Evolutionary conservation across 441 rosid genomes (phyloP).

Genomic region (Mallotus repandus): DNA sequence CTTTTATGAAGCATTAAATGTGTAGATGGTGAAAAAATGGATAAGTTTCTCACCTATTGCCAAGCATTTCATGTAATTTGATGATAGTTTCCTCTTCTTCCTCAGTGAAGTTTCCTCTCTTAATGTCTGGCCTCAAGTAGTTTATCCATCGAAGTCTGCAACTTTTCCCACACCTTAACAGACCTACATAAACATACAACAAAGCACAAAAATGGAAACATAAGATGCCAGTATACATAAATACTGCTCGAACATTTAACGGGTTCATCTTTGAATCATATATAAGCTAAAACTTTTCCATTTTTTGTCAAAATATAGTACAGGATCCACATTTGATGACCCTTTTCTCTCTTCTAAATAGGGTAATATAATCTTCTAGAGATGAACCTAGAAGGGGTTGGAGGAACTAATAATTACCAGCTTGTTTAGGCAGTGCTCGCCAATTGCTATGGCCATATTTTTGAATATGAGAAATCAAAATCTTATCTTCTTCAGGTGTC

Average conservation of each 20-base stretch:
- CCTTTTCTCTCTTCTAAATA: neutral
- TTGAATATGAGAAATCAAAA: slow-evolving; percentile 34
- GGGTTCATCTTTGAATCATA: too few species aligned
- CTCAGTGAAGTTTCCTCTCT: slow-evolving; percentile 66
- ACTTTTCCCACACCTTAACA: slow-evolving; percentile 85
- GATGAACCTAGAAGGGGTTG: neutral
- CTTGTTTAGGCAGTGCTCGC: slow-evolving; percentile 42
- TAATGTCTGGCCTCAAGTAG: slow-evolving; percentile 71
- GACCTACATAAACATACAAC: slow-evolving; percentile 36
- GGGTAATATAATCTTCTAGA: neutral
- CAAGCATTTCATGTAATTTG: slow-evolving; percentile 57
- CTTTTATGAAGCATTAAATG: too few species aligned
- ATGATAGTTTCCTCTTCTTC: slow-evolving; percentile 88
- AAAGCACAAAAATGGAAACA: neutral
- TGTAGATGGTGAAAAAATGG: too few species aligned
- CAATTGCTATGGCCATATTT: slow-evolving; percentile 42
- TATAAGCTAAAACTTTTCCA: neutral
- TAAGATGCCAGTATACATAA: too few species aligned
- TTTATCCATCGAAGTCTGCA: slow-evolving; percentile 92
- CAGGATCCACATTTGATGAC: too few species aligned
- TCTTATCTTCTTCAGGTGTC: slow-evolving; percentile 43
- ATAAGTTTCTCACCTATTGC: slow-evolving; percentile 49
- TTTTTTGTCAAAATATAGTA: too few species aligned
- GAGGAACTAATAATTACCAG: slow-evolving; percentile 31
- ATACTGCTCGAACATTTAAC: too few species aligned